These are phyloP conservation scores for Talaromyces amestolkiae DNA, from an alignment of 2,329 filamentous ascomycete genomes.

Conservation along the genomic window DNA sequence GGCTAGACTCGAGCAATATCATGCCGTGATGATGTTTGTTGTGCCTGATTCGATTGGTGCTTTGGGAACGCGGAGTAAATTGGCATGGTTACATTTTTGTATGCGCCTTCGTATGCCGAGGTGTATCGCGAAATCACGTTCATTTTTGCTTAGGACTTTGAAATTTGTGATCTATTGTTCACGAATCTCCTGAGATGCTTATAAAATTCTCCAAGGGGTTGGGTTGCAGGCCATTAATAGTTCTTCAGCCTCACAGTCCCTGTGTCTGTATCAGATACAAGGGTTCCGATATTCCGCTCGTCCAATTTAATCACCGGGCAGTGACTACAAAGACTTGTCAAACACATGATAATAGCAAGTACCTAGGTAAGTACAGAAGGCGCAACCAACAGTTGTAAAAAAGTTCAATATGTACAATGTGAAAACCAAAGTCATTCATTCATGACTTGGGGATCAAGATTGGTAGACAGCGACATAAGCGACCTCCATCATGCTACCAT, in stretches of 20 bases:
- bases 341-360: neutral
- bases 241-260: neutral
- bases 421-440: neutral
- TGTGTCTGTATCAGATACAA: neutral
- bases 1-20: conserved; percentile 7
- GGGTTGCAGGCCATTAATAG: neutral
- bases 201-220: neutral
- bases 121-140: conserved; percentile 4
- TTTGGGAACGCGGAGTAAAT: neutral
- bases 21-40: conserved; percentile 10
- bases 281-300: neutral
- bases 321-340: neutral
- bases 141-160: neutral
- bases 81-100: conserved; percentile 5
- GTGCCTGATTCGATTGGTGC: conserved; percentile 5
- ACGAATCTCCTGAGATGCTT: neutral
- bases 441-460: conserved; percentile 7
- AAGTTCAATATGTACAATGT: neutral
- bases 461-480: conserved; percentile 16
- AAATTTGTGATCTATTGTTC: neutral
- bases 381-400: neutral
- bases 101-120: neutral
- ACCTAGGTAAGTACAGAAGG: neutral
- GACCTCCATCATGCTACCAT: conserved; percentile 17
- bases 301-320: neutral